phyloP scores from a whole-genome alignment of 345 rosid genomes.

The Syzygium jambos region DNA sequence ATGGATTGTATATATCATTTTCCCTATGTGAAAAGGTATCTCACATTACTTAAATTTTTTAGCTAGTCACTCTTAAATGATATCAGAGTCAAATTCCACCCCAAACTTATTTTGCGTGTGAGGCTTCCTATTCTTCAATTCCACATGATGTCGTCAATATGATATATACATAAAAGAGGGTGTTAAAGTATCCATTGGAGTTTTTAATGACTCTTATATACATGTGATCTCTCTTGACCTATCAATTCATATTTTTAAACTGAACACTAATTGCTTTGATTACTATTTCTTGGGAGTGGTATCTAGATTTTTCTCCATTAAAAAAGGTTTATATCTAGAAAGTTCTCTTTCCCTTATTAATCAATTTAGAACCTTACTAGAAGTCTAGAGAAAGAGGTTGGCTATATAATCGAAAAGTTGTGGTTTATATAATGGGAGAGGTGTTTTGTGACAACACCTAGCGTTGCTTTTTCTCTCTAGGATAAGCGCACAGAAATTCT shows the following conservation, averaged over 20 bases:
- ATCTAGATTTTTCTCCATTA: background rate
- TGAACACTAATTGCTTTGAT: background rate
- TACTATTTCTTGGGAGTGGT: background rate
- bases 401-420: background rate
- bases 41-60: background rate
- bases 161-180: background rate
- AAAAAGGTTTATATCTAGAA: background rate
- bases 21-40: background rate
- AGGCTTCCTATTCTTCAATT: background rate
- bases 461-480: background rate
- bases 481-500: accelerated
- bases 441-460: background rate
- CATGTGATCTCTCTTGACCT: background rate
- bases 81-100: background rate
- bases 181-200: background rate
- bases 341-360: background rate
- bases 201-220: background rate
- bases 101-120: background rate
- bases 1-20: too few species aligned
- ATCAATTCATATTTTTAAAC: background rate
- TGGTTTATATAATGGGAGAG: background rate
- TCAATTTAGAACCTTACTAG: background rate
- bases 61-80: background rate
- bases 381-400: background rate
- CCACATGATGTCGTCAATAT: background rate